Evolutionary conservation across 129 eudicot genomes (phyloP).

Genomic region (Silybum marianum): DNA sequence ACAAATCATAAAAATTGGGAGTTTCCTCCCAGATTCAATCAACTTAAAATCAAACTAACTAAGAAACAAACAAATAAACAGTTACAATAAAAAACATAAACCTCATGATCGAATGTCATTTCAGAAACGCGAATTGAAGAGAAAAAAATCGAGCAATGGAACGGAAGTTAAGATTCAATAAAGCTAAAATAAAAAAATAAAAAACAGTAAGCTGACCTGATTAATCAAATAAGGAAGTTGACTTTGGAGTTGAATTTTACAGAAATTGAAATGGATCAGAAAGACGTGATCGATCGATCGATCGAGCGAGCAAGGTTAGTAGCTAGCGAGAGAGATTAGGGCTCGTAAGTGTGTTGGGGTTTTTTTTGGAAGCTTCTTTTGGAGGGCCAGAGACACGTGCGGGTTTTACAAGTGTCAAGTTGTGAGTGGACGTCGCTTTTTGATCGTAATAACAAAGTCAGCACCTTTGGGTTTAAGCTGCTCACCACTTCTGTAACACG

Average conservation of each 20-base stretch:
- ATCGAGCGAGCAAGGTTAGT: constrained; percentile 21
- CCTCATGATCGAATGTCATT: constrained; percentile 20
- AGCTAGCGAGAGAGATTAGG: constrained; percentile 44
- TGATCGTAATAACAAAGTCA: background rate
- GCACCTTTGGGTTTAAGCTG: background rate
- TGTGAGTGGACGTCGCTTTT: constrained; percentile 13
- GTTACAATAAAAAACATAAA: background rate
- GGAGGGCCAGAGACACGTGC: constrained; percentile 55
- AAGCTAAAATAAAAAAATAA: background rate
- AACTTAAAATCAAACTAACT: constrained; percentile 4
- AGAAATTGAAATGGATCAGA: constrained; percentile 26
- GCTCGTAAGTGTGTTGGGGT: constrained; percentile 42
- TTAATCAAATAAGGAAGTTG: constrained; percentile 17
- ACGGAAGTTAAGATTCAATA: constrained; percentile 4
- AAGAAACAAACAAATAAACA: background rate
- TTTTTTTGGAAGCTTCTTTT: constrained; percentile 51
- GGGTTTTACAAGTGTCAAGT: constrained; percentile 40
- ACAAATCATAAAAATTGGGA: background rate
- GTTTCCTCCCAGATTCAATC: constrained; percentile 18
- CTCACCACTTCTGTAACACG: background rate
- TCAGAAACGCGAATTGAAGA: constrained; percentile 20
- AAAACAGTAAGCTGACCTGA: constrained; percentile 29
- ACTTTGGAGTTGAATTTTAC: constrained; percentile 21
- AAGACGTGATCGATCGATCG: constrained; percentile 27
- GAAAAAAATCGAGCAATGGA: constrained; percentile 17